phyloP scores from a whole-genome alignment of 2,329 filamentous ascomycete species.

The Epichloe amarillans region DNA sequence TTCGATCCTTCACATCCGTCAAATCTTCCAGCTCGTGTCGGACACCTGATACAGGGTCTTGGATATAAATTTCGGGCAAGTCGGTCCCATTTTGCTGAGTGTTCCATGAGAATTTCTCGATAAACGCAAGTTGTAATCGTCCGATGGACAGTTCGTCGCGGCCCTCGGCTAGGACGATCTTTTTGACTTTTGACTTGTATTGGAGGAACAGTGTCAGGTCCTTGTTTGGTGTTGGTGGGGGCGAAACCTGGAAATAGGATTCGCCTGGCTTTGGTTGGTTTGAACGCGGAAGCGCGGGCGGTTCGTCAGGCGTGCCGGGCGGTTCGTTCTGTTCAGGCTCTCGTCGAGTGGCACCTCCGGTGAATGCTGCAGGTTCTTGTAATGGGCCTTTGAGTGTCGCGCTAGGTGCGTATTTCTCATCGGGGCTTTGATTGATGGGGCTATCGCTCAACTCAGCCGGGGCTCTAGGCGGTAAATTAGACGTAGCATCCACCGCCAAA shows the following conservation, averaged over 20 bases:
- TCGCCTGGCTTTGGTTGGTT: conserved; percentile 31
- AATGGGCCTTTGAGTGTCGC: conserved; percentile 48
- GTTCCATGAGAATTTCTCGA: conserved; percentile 98
- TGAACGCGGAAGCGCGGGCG: conserved; percentile 11
- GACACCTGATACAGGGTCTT: conserved; percentile 91
- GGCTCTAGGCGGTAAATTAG: conserved; percentile 12
- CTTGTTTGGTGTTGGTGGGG: conserved; percentile 55
- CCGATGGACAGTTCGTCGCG: conserved; percentile 75
- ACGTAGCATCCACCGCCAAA: conserved; percentile 47
- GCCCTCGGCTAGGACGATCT: conserved; percentile 79
- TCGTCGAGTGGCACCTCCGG: conserved; percentile 7
- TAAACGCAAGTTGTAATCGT: conserved; percentile 85
- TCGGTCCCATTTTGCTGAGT: conserved; percentile 88
- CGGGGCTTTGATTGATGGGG: conserved; percentile 42
- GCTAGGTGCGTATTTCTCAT: conserved; percentile 48
- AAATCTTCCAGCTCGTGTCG: conserved; percentile 93
- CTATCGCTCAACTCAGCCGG: conserved; percentile 6
- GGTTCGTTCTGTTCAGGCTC: conserved; percentile 7
- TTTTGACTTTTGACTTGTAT: conserved; percentile 95
- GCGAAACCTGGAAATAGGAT: conserved; percentile 46
- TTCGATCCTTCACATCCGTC: conserved; percentile 83
- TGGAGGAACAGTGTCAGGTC: conserved; percentile 89
- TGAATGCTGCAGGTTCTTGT: conserved; percentile 27
- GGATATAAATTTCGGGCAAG: conserved; percentile 93
- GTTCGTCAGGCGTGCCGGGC: conserved; percentile 12